Evolutionary conservation across 2,329 filamentous ascomycete genomes (phyloP).

Genomic region (Cladosporium sp.): DNA sequence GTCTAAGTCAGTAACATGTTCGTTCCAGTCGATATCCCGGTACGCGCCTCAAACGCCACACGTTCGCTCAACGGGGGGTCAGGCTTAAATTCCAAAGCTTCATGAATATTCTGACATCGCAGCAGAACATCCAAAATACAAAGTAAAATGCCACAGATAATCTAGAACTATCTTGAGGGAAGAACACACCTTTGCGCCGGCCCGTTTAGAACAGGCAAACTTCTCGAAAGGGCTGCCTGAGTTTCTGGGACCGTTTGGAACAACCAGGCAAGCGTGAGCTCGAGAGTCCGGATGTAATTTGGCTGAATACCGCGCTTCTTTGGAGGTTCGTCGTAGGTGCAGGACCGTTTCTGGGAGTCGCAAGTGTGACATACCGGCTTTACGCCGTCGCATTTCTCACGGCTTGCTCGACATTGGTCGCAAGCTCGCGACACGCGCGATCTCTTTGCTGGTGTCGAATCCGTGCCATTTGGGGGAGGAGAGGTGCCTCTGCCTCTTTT

Average conservation of each 20-base stretch:
- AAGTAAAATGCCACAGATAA: background rate
- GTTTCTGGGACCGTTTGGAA: constrained; percentile 63
- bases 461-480: constrained; percentile 21
- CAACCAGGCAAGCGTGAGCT: constrained; percentile 67
- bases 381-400: constrained; percentile 73
- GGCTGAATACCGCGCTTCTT: constrained; percentile 79
- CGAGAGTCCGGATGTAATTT: constrained; percentile 75
- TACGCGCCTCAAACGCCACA: background rate
- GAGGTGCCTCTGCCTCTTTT: constrained; percentile 17
- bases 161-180: background rate
- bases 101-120: background rate
- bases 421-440: constrained; percentile 47
- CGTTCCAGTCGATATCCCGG: background rate
- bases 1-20: background rate
- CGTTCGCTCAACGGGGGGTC: background rate
- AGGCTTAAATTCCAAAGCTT: background rate
- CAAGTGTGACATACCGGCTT: constrained; percentile 67
- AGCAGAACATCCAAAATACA: background rate
- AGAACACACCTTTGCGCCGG: constrained; percentile 39
- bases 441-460: constrained; percentile 52
- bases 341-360: constrained; percentile 62
- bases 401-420: constrained; percentile 39
- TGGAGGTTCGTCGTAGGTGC: constrained; percentile 71
- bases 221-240: constrained; percentile 59
- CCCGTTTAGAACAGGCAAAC: constrained; percentile 53